Conservation (phyloP, 257 asterid genomes). For the Capsicum pubescens region DNA sequence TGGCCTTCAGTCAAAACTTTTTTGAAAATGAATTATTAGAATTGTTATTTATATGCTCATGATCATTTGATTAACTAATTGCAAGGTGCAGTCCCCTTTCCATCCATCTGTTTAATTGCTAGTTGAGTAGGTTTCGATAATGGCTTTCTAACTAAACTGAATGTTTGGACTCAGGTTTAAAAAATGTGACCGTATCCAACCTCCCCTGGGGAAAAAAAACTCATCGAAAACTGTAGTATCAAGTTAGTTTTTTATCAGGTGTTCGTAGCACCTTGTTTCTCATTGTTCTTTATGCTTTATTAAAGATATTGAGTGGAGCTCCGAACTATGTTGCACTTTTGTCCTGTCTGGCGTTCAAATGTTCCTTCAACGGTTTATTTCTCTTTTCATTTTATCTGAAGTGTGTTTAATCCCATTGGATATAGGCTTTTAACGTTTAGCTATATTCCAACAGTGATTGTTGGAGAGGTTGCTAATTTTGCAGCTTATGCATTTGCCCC, state of each 20-base stretch:
- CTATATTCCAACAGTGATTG: constrained; percentile 74
- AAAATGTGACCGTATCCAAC: not conserved
- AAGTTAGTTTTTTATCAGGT: constrained; percentile 9
- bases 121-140: not conserved
- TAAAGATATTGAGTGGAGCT: not conserved
- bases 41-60: not conserved
- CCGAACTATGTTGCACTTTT: not conserved
- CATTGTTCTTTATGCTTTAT: not conserved
- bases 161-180: not conserved
- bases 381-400: not conserved
- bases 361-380: not conserved
- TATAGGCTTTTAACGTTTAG: constrained; percentile 25
- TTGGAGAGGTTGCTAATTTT: constrained; percentile 97
- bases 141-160: constrained; percentile 13
- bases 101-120: not conserved
- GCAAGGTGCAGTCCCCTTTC: not conserved
- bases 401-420: not conserved
- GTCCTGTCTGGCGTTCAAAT: not conserved
- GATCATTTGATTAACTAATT: not conserved
- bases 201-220: not conserved
- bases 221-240: not conserved
- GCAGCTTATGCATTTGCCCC: constrained; percentile 99
- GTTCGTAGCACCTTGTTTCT: not conserved
- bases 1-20: not conserved
- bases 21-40: not conserved